phyloP scores from a whole-genome alignment of 495 filamentous ascomycete species.

The Symbiotaphrina buchneri region DNA sequence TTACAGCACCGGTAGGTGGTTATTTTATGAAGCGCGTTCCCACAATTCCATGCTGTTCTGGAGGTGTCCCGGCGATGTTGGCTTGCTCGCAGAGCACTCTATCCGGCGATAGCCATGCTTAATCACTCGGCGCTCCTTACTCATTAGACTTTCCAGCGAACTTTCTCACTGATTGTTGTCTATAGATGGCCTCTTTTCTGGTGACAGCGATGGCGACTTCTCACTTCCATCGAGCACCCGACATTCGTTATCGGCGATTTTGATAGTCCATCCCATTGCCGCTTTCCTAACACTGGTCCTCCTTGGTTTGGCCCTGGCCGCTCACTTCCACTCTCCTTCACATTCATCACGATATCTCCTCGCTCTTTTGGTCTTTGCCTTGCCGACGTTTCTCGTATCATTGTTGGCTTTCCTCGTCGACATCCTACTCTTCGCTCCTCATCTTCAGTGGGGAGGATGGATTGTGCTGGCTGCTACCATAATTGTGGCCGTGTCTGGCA shows the following conservation, averaged over 20 bases:
- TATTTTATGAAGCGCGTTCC: background rate
- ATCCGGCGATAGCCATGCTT: background rate
- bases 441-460: constrained; percentile 86
- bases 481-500: constrained; percentile 56
- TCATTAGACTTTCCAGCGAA: too few relatives aligned
- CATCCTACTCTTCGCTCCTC: constrained; percentile 88
- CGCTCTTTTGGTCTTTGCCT: constrained; percentile 57
- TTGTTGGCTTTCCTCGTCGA: constrained; percentile 84
- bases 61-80: background rate
- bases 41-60: background rate
- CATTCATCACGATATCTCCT: constrained; percentile 83
- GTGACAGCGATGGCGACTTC: constrained; percentile 30
- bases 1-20: constrained; percentile 61
- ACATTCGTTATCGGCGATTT: constrained; percentile 67
- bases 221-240: constrained; percentile 52
- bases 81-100: too few relatives aligned
- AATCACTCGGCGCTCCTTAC: background rate
- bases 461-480: constrained; percentile 83
- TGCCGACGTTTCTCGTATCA: constrained; percentile 66
- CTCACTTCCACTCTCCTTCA: constrained; percentile 78
- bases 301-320: constrained; percentile 51
- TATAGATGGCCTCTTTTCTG: constrained; percentile 17
- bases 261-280: constrained; percentile 84
- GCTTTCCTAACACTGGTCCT: constrained; percentile 70
- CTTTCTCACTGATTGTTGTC: constrained; percentile 3